Evolutionary conservation across 495 filamentous ascomycete species (phyloP).

Genomic region (Chaetomium tenue): DNA sequence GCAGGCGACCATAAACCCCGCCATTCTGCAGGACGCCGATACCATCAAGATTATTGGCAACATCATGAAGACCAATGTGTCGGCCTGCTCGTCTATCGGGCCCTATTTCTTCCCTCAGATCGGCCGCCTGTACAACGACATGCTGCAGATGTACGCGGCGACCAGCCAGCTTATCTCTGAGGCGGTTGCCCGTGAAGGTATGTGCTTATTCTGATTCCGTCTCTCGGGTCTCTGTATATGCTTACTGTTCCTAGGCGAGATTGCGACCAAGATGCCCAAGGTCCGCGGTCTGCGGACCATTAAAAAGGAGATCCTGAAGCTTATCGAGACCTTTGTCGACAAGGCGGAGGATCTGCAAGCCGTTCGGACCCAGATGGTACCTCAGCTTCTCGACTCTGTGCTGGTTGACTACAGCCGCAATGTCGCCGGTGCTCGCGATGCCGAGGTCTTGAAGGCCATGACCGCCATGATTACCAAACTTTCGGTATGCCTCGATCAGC

Average conservation of each 20-base stretch:
- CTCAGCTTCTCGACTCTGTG: constrained; percentile 93
- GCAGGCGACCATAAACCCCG: constrained; percentile 74
- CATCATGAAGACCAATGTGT: constrained; percentile 99
- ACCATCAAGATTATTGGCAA: constrained; percentile 98
- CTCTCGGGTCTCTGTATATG: constrained; percentile 26
- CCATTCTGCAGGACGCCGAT: constrained; percentile 81
- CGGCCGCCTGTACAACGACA: constrained; percentile 94
- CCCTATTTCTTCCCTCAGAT: constrained; percentile 99
- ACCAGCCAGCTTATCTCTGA: constrained; percentile 95
- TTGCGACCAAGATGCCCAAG: constrained; percentile 97
- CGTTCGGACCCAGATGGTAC: constrained; percentile 88
- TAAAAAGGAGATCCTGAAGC: constrained; percentile 98
- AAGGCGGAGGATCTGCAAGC: constrained; percentile 95
- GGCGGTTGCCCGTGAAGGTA: constrained; percentile 82
- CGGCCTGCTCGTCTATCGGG: constrained; percentile 92
- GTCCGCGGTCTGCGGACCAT: constrained; percentile 93
- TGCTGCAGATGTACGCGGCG: constrained; percentile 97
- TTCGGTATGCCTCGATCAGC: constrained; percentile 61
- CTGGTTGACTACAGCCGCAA: constrained; percentile 96
- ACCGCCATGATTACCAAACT: constrained; percentile 95
- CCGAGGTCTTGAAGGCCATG: constrained; percentile 96
- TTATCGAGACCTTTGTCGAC: constrained; percentile 96
- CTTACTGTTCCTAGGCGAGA: constrained; percentile 56
- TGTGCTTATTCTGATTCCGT: constrained; percentile 23
- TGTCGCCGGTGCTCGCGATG: constrained; percentile 92